Percentiles rank a stretch among this genome's conserved stretches.
phyloP scores from a whole-genome alignment of 1,284 basidiomycete species.

The Cutaneotrichosporon sp. region DNA sequence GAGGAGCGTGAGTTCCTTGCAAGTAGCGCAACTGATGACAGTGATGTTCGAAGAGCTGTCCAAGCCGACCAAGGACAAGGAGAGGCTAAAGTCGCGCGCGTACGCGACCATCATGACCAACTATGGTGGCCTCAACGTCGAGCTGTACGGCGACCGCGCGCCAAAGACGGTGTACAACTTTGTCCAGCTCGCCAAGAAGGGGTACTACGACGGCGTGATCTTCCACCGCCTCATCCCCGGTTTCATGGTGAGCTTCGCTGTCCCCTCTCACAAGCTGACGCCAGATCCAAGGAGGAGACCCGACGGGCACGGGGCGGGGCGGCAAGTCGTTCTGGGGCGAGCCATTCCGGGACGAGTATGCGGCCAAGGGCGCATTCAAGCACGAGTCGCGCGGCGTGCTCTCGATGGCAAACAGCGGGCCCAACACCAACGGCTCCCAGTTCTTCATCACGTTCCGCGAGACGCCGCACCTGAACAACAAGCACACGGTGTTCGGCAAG shows the following conservation, averaged over 20 bases:
- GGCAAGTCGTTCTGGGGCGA: conserved; percentile 94
- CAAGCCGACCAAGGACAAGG: conserved; percentile 84
- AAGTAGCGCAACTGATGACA: conserved; percentile 14
- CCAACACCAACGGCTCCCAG: conserved; percentile 66
- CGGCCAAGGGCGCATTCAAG: conserved; percentile 77
- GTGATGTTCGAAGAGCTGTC: conserved; percentile 89
- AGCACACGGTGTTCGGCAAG: conserved; percentile 92
- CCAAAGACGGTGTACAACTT: conserved; percentile 99
- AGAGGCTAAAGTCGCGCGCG: conserved; percentile 80
- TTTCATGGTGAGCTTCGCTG: conserved; percentile 80
- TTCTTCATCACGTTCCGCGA: conserved; percentile 86
- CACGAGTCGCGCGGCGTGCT: conserved; percentile 77
- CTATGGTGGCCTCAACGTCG: conserved; percentile 84
- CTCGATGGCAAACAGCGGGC: conserved; percentile 89
- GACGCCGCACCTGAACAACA: conserved; percentile 67
- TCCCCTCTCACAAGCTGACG: too few species aligned
- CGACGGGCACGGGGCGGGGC: conserved; percentile 91
- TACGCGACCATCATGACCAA: conserved; percentile 90
- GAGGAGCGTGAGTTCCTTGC: conserved; percentile 57
- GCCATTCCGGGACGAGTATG: conserved; percentile 90
- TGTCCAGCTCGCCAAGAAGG: conserved; percentile 80
- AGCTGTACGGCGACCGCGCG: conserved; percentile 75
- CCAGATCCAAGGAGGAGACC: conserved; percentile 92
- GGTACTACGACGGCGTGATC: conserved; percentile 76
- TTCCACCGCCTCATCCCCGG: conserved; percentile 96